These are phyloP conservation scores for Zymoseptoria brevis DNA, from an alignment of 2,329 filamentous ascomycete genomes.

Conservation along the genomic window DNA sequence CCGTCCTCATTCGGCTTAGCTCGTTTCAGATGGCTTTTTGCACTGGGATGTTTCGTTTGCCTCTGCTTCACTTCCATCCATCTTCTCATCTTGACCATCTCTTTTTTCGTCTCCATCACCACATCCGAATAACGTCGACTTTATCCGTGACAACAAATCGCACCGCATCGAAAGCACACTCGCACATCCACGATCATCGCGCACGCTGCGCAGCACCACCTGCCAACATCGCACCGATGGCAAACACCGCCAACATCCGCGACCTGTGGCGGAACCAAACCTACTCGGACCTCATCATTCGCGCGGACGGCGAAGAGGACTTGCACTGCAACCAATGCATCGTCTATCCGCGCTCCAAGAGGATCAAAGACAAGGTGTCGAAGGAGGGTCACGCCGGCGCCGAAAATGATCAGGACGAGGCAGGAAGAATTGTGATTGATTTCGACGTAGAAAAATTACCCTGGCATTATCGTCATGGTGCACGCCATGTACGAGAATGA, in stretches of 20 bases:
- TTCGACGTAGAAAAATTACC: no score
- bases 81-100: background rate
- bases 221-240: background rate
- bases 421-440: no score
- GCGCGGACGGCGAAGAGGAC: no score
- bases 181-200: background rate
- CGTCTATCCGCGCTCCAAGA: background rate
- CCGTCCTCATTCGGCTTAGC: background rate
- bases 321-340: background rate
- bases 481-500: no score
- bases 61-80: background rate
- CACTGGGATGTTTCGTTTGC: background rate
- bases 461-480: no score
- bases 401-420: no score
- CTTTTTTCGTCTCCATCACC: background rate
- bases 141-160: background rate
- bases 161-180: background rate
- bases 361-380: no score
- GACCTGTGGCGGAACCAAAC: background rate
- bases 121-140: background rate
- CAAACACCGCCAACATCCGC: background rate
- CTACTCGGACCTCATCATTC: background rate
- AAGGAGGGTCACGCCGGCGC: no score
- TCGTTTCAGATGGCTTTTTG: background rate
- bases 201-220: background rate